Evolutionary conservation across 1,284 basidiomycete genomes (phyloP), one percentile per base, ranked within the genome.

Genomic region (Moesziomyces aphidis): DNA sequence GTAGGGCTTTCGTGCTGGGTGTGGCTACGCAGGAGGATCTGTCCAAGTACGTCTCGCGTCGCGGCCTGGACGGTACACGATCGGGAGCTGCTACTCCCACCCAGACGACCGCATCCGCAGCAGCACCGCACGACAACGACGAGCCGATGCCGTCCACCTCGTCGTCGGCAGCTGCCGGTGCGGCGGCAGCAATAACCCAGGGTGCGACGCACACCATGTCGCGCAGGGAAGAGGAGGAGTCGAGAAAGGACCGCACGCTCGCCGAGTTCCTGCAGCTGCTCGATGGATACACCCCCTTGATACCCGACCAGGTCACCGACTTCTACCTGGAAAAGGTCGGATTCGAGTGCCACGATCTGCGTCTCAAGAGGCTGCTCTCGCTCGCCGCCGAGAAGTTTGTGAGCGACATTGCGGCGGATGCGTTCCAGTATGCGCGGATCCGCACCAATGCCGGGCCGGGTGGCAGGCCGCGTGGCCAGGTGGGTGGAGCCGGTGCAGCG

Each of bases 311-410:
- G 85, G 95, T 99, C 17, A 97, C 96, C 5, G 94, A 97, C 82
- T 97, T 96, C 86, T 99, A 97, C 86, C 89, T 99, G 11, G 95
- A 99, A 85, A 89, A 91, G 66, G 93, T 95, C 22, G 97, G 97
- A 0, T 98, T 99, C 85, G 95, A 98, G 81, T 95, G 93, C 83
- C 91, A 95, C 73, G 96, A 99, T 84, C 64, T 77, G 26, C 74
- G 83, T 28, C 65, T 84, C 70, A 97, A 97, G 86, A 91, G 96
- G 6, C 89, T 99, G 9, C 88, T 99, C 24, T 95, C 95, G 0
- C 89, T 99, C 31, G 95, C 97, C 1, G 94, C 96, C 0, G 97
- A 99, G 85, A 99, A 99, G 84, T 99, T 99, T 84, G 91, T 99
- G 46, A 93, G 94, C 13, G 97, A 99, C 85, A 96, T 99, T 71